Evolutionary conservation across 2,329 filamentous ascomycete species (phyloP), one percentile per base, ranked within the genome.

Genomic region (Paraphoma sp.): DNA sequence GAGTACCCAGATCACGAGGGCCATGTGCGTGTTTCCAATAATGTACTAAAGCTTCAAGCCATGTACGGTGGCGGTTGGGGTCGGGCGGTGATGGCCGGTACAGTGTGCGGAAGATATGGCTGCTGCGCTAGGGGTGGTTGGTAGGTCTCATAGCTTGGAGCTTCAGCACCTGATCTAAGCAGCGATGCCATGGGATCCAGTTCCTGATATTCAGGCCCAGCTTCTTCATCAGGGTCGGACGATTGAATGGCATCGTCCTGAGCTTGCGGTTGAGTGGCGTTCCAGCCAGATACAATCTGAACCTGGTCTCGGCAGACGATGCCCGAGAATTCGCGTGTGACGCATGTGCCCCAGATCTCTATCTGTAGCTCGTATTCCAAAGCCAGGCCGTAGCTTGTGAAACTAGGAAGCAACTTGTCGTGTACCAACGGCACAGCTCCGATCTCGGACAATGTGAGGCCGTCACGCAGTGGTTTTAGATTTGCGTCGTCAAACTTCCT

Each of bases 281-380:
- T 43, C 58, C 56, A 67, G 2, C 47, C 51, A 1, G 65, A 63
- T 5, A 67, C 59, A 36, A 69, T 23, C n/a, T 69, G 65, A 1
- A 69, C 61, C 1, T 54, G 51, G 4, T 61, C 57, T 10, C 51
- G 63, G 28, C 62, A 67, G 1, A 57, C 56, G 1, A 64, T 60
- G 0, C 59, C 58, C 1, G 52, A 50, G 47, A 66, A 69, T 16
- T 69, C 66, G 30, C 66, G 66, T n/a, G 58, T 64, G 1, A 60
- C 71, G 36, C 71, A 73, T 50, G 66, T 65, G 11, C 67, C 65
- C 59, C 68, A 67, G 2, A 72, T 49, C 8, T 67, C 57, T 3
- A 73, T 65, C 45, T 67, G 60, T 4, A 72, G 6, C 18, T 62
- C 59, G 31, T 72, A 64, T 33, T 67, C 60, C 47, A 72, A 18